These are phyloP conservation scores for Avena insularis DNA, from an alignment of 176 grass and related monocot species.

Conservation along the genomic window DNA sequence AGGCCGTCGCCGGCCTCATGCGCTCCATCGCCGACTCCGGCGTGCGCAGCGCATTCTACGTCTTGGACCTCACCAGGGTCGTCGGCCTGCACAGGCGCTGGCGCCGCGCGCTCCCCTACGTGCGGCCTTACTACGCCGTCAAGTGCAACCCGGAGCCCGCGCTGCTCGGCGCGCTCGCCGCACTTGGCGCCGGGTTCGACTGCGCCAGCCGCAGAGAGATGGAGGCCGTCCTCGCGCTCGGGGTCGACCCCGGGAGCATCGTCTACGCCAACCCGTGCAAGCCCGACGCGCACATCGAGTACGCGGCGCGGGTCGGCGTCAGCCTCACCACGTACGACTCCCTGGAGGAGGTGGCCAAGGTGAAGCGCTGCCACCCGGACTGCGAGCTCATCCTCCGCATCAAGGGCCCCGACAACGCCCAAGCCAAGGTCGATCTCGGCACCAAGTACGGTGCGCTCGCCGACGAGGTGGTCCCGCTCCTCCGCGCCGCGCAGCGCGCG, in stretches of 20 bases:
- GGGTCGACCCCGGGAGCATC: not conserved
- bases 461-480: no score
- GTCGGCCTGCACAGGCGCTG: conserved; percentile 1
- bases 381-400: not conserved
- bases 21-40: conserved; percentile 12
- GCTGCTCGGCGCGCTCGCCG: not conserved
- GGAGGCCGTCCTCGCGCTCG: not conserved
- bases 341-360: not conserved
- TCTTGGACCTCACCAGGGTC: conserved; percentile 41
- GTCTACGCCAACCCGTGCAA: conserved; percentile 15
- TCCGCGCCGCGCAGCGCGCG: no score
- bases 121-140: not conserved
- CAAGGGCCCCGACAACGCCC: no score
- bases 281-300: not conserved
- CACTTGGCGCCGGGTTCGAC: not conserved
- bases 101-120: not conserved
- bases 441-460: no score
- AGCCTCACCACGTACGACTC: not conserved
- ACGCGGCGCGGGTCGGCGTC: not conserved
- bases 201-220: not conserved
- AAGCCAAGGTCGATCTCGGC: no score
- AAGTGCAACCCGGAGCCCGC: not conserved
- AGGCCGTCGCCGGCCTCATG: conserved; percentile 25
- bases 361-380: not conserved
- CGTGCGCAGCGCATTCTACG: conserved; percentile 45